Base-by-base conservation (phyloP, 2,329 filamentous ascomycete genomes). In the Pseudogymnoascus pannorum region DNA sequence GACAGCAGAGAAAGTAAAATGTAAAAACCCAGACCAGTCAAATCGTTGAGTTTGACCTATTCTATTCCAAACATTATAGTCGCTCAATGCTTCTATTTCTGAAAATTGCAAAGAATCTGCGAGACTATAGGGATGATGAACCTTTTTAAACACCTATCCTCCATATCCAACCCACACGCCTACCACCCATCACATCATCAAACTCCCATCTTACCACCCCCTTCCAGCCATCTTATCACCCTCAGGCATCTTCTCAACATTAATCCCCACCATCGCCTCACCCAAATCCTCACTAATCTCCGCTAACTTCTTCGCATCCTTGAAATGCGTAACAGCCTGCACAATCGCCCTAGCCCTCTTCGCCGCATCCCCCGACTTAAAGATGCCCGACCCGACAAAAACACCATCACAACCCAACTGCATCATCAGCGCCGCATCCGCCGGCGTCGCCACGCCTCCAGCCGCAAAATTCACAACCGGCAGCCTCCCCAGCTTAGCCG, bases 261-360 rank as follows among this genome's bases (percentile, higher is more conserved):
- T 97, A 72, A 97, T 91, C 24, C 94, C 94, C 9, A 97, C 92
- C 91, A 97, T 99, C 36, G 94, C 92, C 82, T 96, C 92, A n/a
- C 94, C 94, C 26, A 97, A 78, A 62, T 92, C 91, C 72, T 87
- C 86, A 77, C 89, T 93, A 63, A 92, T 89, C 77, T 95, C 88
- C 4, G 92, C 92, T 61, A 99, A 77, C 22, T 96, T 84, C 79
- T 89, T 87, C 38, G 92, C 78, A 72, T 97, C 92, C 68, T 85
- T 87, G 79, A 82, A 97, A 77, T 97, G 91, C 6, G 93, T 96
- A 1, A 91, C 91, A 24, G 94, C 94, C 72, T 92, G 88, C 60
- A 99, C 94, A 70, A 99, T 97, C 36, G 94, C 94, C 79, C 87
- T 91, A 12, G 94, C 94, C 64, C 94, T 81, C 85, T 93, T 91